phyloP scores from a whole-genome alignment of 805 yeast species.

The Pichia thaimueangensis region DNA sequence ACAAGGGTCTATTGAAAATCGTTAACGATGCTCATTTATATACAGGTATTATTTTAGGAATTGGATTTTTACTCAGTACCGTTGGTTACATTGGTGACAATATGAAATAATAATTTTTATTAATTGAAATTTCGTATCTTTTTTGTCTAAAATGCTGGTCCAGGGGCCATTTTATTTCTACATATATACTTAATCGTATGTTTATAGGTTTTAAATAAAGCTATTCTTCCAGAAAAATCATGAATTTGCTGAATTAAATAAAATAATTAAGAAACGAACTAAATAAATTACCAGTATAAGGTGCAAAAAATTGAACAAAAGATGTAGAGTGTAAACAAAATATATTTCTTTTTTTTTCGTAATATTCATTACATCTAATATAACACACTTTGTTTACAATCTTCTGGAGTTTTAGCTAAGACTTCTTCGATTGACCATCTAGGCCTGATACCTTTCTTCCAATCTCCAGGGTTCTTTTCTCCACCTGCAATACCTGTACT shows the following conservation, averaged over 20 bases:
- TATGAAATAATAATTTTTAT: constrained; percentile 16
- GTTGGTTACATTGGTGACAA: constrained; percentile 56
- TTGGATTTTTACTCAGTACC: constrained; percentile 42
- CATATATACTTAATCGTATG: too few relatives aligned
- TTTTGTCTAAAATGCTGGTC: too few relatives aligned
- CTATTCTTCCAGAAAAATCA: too few relatives aligned
- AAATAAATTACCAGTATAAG: too few relatives aligned
- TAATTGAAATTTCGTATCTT: too few relatives aligned
- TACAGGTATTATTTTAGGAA: constrained; percentile 37
- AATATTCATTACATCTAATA: not conserved
- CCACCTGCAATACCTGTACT: constrained; percentile 73
- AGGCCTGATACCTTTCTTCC: constrained; percentile 48
- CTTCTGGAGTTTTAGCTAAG: constrained; percentile 63
- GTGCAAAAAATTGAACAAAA: too few relatives aligned
- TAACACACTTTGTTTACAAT: constrained; percentile 31
- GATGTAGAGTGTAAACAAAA: too few relatives aligned
- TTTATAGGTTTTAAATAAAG: too few relatives aligned
- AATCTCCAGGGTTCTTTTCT: constrained; percentile 46
- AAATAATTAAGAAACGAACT: too few relatives aligned
- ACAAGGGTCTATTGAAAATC: constrained; percentile 27
- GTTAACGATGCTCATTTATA: constrained; percentile 34
- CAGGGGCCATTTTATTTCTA: too few relatives aligned
- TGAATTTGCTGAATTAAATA: too few relatives aligned
- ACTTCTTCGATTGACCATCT: constrained; percentile 79
- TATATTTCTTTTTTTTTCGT: too few relatives aligned